phyloP scores from a whole-genome alignment of 2,329 filamentous ascomycete genomes.

The Colletotrichum tofieldiae region DNA sequence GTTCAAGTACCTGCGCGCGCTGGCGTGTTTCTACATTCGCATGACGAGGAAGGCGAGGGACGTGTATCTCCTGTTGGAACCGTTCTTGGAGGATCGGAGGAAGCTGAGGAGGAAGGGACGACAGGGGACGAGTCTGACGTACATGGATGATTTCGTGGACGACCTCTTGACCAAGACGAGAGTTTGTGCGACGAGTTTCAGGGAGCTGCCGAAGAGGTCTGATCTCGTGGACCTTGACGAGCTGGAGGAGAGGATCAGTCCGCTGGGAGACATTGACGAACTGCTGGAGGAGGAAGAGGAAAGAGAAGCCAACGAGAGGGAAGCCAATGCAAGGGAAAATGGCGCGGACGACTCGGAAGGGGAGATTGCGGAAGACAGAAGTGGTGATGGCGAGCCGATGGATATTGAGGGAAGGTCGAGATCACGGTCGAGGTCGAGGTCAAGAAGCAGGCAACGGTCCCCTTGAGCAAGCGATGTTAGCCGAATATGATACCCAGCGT shows the following conservation, averaged over 20 bases:
- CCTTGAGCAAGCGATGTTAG: slow-evolving; percentile 2
- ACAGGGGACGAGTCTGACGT: slow-evolving; percentile 82
- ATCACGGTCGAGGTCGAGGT: slow-evolving; percentile 36
- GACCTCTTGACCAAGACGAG: slow-evolving; percentile 90
- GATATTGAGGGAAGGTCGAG: slow-evolving; percentile 53
- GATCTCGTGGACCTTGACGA: slow-evolving; percentile 91
- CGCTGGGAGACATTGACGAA: slow-evolving; percentile 84
- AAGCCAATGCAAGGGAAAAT: slow-evolving; percentile 47
- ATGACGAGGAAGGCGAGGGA: slow-evolving; percentile 87
- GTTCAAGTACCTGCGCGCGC: slow-evolving; percentile 89
- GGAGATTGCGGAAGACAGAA: slow-evolving; percentile 51
- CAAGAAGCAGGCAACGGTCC: slow-evolving; percentile 34
- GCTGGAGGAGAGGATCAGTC: slow-evolving; percentile 87
- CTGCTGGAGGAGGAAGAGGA: slow-evolving; percentile 72
- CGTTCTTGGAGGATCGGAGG: slow-evolving; percentile 83
- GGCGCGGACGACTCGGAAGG: slow-evolving; percentile 58
- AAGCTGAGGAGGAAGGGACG: slow-evolving; percentile 86
- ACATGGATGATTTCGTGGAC: slow-evolving; percentile 94
- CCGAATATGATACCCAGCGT: slow-evolving; percentile 30
- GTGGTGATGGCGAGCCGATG: slow-evolving; percentile 49
- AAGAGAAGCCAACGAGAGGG: slow-evolving; percentile 46
- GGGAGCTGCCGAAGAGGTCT: slow-evolving; percentile 89
- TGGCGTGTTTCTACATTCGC: slow-evolving; percentile 94
- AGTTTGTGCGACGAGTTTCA: slow-evolving; percentile 91
- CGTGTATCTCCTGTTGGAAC: slow-evolving; percentile 86